Evolutionary conservation across 495 filamentous ascomycete genomes (phyloP), one percentile per base, ranked within the genome.

Genomic region (Apodospora peruviana): DNA sequence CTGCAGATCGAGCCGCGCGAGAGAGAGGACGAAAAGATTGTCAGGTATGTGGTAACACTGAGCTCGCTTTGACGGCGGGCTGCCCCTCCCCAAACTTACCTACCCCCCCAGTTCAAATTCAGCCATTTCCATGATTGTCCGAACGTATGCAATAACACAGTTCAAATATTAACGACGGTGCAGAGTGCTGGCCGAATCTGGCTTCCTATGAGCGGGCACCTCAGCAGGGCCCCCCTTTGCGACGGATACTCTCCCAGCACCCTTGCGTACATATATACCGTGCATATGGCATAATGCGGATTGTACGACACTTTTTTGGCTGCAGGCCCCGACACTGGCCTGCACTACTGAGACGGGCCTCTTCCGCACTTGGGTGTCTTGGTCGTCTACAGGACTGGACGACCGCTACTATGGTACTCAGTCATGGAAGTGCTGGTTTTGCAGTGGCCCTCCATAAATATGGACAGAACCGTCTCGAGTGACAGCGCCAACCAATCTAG

Each of bases 1-100:
- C 75, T 97, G 74, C 76, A 81, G 52, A 84, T 98, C 43, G 93
- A 98, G 67, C 93, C 94, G 39, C 77, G 94, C 57, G 93, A 97
- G 70, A 78, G 93, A 55, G 93, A 97, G 68, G 93, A 98, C 65
- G 93, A 98, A 53, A 80, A 80, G 63, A 80, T 80, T 45, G 77
- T 80, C 40, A 77, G 77, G 77, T 80, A 74, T 40, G 73, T 74
- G 27, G 44, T 37, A 24, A 12, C 19, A 11, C 8, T 12, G 29
- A 32, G 27, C 27, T 5, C 43, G 16, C 9, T 34, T 34, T 35
- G 20, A 2, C 43, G 24, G 24, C 10, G 19, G 40, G 22, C 4
- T 9, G 40, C 14, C 9, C 7, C 12, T 32, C 27, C 27, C 40
- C 19, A 3, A 42, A 11, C 19, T 22, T 20, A 21, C 19, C 11